Base-by-base conservation (phyloP, 1,139 yeast genomes). In the Diutina neorugosa region DNA sequence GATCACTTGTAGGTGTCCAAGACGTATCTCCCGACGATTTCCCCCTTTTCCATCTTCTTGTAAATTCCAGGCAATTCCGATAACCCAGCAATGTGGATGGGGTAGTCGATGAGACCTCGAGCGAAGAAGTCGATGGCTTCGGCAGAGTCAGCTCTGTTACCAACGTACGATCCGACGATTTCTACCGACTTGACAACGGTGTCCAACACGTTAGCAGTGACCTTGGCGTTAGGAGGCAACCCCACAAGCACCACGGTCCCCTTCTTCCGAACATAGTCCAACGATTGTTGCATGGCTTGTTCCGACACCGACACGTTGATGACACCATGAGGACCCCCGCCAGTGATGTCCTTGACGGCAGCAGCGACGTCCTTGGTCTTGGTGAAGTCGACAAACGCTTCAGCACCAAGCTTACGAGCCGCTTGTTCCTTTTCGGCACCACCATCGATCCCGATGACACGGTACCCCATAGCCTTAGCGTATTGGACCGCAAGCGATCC, bases 121-220 rank as follows among this genome's bases (percentile, higher is more conserved):
- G 56, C 54, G 52, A 58, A 58, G 55, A 58, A 58, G 57, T 58
- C 60, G 49, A 58, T 54, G 52, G 60, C 60, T 55, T 58, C 60
- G 23, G 59, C 56, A 12, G 59, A 53, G 57, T 58, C 60, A 20
- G 59, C 59, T 49, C 60, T 53, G 59, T 58, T 58, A 27, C 60
- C 60, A 44, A 58, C 60, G 53, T 58, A 57, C 8, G 59, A 57
- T 49, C 60, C 60, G 12, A 52, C 44, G 53, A 58, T 57, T 43
- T 52, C 52, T 21, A 58, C 54, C 21, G 58, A 56, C 53, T 55
- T 56, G 51, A 56, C 56, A 43, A 58, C 60, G n/a, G 59, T 53
- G 25, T 53, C 56, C 52, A 58, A 57, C 47, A 58, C 59, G n/a
- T 57, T 55, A 2, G 59, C 55, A 18, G 53, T 54, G 11, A 57